Evolutionary conservation across 164 flowering plant genomes (phyloP).

Genomic region (Annona squamosa): DNA sequence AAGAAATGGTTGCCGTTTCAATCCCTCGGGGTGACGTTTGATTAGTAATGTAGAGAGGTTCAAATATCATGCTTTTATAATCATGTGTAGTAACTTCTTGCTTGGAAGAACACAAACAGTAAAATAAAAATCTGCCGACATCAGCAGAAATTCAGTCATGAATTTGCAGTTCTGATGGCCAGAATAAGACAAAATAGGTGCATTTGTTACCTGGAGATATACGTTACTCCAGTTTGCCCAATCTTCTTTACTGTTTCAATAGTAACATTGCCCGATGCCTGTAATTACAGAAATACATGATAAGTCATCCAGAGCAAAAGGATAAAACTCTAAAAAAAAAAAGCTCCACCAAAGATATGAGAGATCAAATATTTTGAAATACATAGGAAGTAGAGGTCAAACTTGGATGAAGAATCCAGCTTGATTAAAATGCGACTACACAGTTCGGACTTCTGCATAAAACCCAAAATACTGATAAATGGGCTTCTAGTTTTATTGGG

Average conservation of each 20-base stretch:
- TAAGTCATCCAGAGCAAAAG: background rate
- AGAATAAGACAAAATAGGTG: constrained; percentile 1
- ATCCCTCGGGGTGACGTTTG: background rate
- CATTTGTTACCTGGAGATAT: constrained; percentile 69
- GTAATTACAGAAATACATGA: constrained; percentile 12
- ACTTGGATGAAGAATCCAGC: too few species aligned
- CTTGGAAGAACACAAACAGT: background rate
- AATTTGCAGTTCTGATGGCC: background rate
- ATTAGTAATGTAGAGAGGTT: background rate
- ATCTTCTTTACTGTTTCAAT: constrained; percentile 74
- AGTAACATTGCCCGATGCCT: constrained; percentile 97
- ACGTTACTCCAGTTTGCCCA: constrained; percentile 93
- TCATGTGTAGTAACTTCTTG: background rate
- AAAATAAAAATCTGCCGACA: too few species aligned
- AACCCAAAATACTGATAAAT: too few species aligned
- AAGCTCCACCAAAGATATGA: too few species aligned
- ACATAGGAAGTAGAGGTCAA: too few species aligned
- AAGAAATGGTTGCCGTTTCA: background rate
- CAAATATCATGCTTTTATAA: background rate
- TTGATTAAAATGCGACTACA: too few species aligned
- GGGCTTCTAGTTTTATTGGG: too few species aligned
- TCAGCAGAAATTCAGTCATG: background rate
- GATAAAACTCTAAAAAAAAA: too few species aligned
- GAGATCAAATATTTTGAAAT: too few species aligned
- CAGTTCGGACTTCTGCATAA: too few species aligned